phyloP scores from a whole-genome alignment of 1,284 basidiomycete genomes.

The Austroboletus rostrupii region DNA sequence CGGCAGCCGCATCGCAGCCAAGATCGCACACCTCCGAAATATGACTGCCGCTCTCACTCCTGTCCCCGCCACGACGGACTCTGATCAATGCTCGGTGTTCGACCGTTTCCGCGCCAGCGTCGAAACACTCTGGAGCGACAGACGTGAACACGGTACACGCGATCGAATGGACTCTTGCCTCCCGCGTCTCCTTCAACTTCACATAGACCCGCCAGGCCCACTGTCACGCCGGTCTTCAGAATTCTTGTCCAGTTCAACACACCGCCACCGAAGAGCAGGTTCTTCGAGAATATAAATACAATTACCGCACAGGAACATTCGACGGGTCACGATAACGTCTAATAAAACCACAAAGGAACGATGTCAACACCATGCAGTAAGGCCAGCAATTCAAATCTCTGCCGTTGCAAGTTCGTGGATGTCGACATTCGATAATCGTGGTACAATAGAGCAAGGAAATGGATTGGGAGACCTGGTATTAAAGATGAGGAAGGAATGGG shows the following conservation, averaged over 20 bases:
- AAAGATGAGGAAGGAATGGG: not conserved
- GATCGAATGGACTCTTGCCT: conserved; percentile 4
- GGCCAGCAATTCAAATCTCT: not conserved
- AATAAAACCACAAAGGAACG: not conserved
- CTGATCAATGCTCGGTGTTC: conserved; percentile 16
- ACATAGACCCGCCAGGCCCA: not conserved
- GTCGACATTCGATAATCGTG: conserved; percentile 2
- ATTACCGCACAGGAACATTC: not conserved
- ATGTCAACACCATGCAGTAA: not conserved
- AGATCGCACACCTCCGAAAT: conserved; percentile 23
- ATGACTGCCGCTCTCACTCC: conserved; percentile 19
- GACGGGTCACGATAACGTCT: not conserved
- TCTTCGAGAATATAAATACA: conserved; percentile 22
- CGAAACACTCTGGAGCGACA: conserved; percentile 21
- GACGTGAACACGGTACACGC: conserved; percentile 5
- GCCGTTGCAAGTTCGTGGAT: not conserved
- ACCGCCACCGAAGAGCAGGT: conserved; percentile 20
- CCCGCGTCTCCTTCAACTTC: not conserved
- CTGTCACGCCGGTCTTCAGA: conserved; percentile 12
- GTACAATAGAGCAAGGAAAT: conserved; percentile 20
- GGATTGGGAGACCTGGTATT: conserved; percentile 16
- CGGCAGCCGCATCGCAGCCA: conserved; percentile 20
- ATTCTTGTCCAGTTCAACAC: conserved; percentile 4
- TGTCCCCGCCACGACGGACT: conserved; percentile 23
- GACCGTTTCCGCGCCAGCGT: conserved; percentile 19